These are phyloP conservation scores for Euphorbia tirucalli DNA, from an alignment of 345 rosid genomes.

Conservation along the genomic window DNA sequence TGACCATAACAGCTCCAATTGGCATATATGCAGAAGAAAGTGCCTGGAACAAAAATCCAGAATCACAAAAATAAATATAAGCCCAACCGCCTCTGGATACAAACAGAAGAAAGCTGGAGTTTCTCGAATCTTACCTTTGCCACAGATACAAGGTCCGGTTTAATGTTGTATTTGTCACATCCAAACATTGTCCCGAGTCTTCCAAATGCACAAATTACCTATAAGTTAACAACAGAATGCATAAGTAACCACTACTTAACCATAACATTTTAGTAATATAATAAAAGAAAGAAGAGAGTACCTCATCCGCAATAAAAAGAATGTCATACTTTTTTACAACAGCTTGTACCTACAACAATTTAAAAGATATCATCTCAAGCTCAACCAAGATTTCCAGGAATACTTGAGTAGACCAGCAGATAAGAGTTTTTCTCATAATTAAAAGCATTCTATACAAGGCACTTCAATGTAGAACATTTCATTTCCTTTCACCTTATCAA, in stretches of 20 bases:
- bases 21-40: slow-evolving; percentile 94
- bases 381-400: not conserved
- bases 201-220: slow-evolving; percentile 99
- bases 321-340: slow-evolving; percentile 86
- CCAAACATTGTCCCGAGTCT: slow-evolving; percentile 97
- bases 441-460: not conserved
- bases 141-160: slow-evolving; percentile 80
- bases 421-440: not conserved
- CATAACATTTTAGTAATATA: not conserved
- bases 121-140: slow-evolving; percentile 66
- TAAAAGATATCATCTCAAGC: not conserved
- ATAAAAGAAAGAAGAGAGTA: slow-evolving; percentile 19
- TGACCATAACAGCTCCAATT: slow-evolving; percentile 66
- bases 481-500: slow-evolving; percentile 64
- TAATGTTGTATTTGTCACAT: slow-evolving; percentile 82
- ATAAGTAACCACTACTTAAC: not conserved
- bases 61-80: slow-evolving; percentile 13
- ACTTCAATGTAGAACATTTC: not conserved
- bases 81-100: not conserved
- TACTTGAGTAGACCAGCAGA: not conserved
- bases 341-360: slow-evolving; percentile 72
- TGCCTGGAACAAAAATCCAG: slow-evolving; percentile 41
- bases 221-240: slow-evolving; percentile 7
- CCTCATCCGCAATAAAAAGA: slow-evolving; percentile 90
- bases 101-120: not conserved